Conservation (phyloP, 1,139 yeast species). For the Nakaseomyces bracarensis region DNA sequence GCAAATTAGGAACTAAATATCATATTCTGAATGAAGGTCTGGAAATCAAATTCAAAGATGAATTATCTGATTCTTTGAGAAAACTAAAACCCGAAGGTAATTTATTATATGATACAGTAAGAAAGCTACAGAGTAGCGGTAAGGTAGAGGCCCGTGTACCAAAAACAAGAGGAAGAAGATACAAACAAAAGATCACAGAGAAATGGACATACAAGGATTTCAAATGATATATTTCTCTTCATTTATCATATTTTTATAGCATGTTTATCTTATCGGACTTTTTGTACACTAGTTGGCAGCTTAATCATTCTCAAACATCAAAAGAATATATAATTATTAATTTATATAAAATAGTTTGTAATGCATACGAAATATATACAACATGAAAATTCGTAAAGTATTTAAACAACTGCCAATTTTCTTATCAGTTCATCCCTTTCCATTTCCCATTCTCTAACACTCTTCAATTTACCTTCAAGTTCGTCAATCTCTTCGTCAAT, state of each 20-base stretch:
- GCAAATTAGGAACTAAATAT: slow-evolving; percentile 45
- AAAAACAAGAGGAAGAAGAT: slow-evolving; percentile 54
- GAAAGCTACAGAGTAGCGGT: slow-evolving; percentile 74
- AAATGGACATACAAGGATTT: slow-evolving; percentile 91
- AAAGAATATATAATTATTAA: not conserved
- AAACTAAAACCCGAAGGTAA: slow-evolving; percentile 88
- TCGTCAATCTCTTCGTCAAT: slow-evolving; percentile 62
- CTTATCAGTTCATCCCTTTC: slow-evolving; percentile 36
- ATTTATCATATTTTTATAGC: not conserved
- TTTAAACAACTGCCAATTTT: slow-evolving; percentile 19
- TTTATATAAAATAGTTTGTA: not conserved
- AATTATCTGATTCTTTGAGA: slow-evolving; percentile 76
- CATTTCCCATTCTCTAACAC: slow-evolving; percentile 45
- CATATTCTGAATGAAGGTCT: slow-evolving; percentile 53
- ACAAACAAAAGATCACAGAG: slow-evolving; percentile 69
- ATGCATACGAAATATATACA: not conserved
- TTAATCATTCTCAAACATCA: not conserved
- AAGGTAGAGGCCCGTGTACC: slow-evolving; percentile 78
- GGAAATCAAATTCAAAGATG: slow-evolving; percentile 85
- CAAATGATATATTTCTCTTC: slow-evolving; percentile 36
- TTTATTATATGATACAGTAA: slow-evolving; percentile 72
- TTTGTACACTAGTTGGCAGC: not conserved
- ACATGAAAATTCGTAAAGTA: not conserved
- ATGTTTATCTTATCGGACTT: slow-evolving; percentile 6
- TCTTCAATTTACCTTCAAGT: slow-evolving; percentile 46